These are phyloP conservation scores for Saccharum hybrid DNA, from an alignment of 202 grass and related monocot species.

Conservation along the genomic window DNA sequence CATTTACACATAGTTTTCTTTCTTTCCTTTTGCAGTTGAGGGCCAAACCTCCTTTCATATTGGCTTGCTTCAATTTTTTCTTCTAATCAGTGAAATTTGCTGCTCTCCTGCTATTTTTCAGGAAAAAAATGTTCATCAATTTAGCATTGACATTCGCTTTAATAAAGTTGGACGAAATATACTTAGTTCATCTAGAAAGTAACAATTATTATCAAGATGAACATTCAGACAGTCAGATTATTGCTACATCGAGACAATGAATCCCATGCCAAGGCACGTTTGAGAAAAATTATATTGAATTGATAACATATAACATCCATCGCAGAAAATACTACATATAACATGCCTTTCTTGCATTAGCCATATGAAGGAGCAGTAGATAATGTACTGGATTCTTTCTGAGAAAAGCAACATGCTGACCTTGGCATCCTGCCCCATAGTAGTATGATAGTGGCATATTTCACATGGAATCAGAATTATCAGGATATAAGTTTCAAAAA, in stretches of 20 bases:
- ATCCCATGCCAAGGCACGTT: no score
- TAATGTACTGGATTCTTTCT: not conserved
- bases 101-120: not conserved
- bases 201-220: not conserved
- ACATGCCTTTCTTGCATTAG: not conserved
- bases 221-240: not conserved
- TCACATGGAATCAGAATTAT: not conserved
- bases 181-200: constrained; percentile 7
- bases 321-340: not conserved
- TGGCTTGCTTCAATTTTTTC: not conserved
- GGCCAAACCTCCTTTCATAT: not conserved
- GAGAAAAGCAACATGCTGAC: not conserved
- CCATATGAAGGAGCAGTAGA: not conserved
- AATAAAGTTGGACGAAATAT: not conserved
- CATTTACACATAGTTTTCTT: not conserved
- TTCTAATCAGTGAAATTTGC: not conserved
- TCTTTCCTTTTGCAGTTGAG: not conserved
- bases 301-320: not conserved
- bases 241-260: not conserved
- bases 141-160: not conserved
- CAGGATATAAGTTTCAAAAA: not conserved
- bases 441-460: not conserved
- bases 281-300: not conserved
- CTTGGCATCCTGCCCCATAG: not conserved
- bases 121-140: not conserved